phyloP scores from a whole-genome alignment of 768 basidiomycete species.

The Clitopilus passeckerianus region DNA sequence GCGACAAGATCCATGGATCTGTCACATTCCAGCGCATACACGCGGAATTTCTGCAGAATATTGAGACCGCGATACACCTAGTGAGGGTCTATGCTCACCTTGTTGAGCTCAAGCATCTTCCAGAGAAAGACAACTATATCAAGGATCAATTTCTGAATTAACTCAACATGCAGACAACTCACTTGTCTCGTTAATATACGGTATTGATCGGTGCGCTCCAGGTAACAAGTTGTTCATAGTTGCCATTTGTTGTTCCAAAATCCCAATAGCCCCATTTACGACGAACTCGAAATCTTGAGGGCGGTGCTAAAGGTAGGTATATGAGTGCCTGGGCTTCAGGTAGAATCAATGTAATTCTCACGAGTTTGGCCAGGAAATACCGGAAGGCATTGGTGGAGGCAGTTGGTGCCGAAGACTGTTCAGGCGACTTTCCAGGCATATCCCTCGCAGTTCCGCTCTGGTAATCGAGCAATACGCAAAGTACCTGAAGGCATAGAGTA shows the following conservation, averaged over 20 bases:
- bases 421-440: conserved; percentile 17
- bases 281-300: conserved; percentile 86
- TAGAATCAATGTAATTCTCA: conserved; percentile 25
- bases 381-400: conserved; percentile 82
- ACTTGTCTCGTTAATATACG: conserved; percentile 83
- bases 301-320: conserved; percentile 61
- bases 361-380: conserved; percentile 89
- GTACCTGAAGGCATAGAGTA: conserved; percentile 68
- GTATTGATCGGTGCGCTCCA: conserved; percentile 78
- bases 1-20: conserved; percentile 72
- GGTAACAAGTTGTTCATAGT: conserved; percentile 73
- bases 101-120: conserved; percentile 92
- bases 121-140: conserved; percentile 72
- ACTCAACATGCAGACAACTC: conserved; percentile 16
- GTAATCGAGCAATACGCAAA: conserved; percentile 75
- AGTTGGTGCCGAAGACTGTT: conserved; percentile 35
- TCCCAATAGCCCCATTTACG: conserved; percentile 60
- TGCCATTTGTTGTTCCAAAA: conserved; percentile 72
- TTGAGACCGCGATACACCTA: conserved; percentile 4
- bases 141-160: conserved; percentile 2
- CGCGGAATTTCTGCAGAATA: conserved; percentile 75
- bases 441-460: conserved; percentile 75
- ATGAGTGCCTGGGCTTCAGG: conserved; percentile 1
- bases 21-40: conserved; percentile 77
- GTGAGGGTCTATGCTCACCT: conserved; percentile 37